Percentiles rank a stretch among this genome's conserved stretches.
Evolutionary conservation across 116 monocot species (phyloP).

Genomic region (Trichopus zeylanicus): DNA sequence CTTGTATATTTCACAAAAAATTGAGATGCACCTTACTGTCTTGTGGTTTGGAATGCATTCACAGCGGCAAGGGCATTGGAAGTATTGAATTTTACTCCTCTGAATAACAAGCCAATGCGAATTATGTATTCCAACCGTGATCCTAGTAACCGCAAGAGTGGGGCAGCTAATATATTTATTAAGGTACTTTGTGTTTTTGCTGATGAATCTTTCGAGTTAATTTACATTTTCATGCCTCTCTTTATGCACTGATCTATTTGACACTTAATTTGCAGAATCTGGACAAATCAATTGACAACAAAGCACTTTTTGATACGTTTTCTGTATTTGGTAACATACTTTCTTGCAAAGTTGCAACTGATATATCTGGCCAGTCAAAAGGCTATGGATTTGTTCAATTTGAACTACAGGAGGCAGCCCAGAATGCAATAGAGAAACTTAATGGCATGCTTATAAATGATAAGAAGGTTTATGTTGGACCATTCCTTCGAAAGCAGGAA

Average conservation of each 20-base stretch:
- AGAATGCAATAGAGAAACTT: constrained; percentile 73
- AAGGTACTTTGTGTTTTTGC: constrained; percentile 47
- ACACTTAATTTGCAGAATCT: constrained; percentile 84
- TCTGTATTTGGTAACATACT: constrained; percentile 86
- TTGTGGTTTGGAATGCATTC: too few relatives aligned
- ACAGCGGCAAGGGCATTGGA: constrained; percentile 85
- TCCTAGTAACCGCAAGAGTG: constrained; percentile 79
- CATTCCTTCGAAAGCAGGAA: constrained; percentile 83
- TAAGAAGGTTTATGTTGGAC: constrained; percentile 87
- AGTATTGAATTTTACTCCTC: constrained; percentile 71
- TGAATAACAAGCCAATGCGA: constrained; percentile 84
- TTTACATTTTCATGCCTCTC: too few relatives aligned
- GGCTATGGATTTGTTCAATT: constrained; percentile 98
- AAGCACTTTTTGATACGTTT: constrained; percentile 94
- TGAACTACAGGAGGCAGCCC: constrained; percentile 72
- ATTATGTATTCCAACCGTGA: constrained; percentile 98
- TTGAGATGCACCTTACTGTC: too few relatives aligned
- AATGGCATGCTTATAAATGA: constrained; percentile 98
- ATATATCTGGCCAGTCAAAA: constrained; percentile 78
- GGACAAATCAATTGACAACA: constrained; percentile 89
- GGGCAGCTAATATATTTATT: constrained; percentile 95
- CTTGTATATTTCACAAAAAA: too few relatives aligned
- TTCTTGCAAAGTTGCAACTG: constrained; percentile 92
- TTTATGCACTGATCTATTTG: too few relatives aligned
- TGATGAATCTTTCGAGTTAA: too few relatives aligned